phyloP scores from a whole-genome alignment of 2,329 filamentous ascomycete genomes.

The Microcyclosporella mali region DNA sequence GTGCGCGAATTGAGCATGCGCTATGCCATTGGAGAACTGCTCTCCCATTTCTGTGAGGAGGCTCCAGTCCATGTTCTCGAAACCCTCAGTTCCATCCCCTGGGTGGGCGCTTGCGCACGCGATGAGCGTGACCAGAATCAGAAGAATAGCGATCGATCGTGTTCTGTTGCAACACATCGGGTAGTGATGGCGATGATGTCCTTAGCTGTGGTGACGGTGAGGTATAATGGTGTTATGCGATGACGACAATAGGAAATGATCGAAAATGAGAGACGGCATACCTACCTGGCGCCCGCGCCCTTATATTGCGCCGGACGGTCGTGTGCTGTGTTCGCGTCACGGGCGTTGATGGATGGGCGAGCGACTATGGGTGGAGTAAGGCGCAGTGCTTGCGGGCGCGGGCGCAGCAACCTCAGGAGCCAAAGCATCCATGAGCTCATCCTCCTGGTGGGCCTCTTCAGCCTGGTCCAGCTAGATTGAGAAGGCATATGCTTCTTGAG shows the following conservation, averaged over 20 bases:
- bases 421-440: background rate
- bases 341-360: background rate
- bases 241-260: conserved; percentile 2
- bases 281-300: background rate
- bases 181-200: background rate
- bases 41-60: conserved; percentile 2
- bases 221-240: background rate
- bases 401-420: background rate
- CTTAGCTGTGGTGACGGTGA: background rate
- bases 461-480: background rate
- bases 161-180: conserved; percentile 4
- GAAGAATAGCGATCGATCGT: background rate
- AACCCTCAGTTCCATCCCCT: background rate
- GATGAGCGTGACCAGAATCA: conserved; percentile 1
- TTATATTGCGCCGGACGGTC: background rate
- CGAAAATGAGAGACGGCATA: background rate
- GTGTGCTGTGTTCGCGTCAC: conserved; percentile 1
- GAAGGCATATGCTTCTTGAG: conserved; percentile 2
- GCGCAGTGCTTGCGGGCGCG: background rate
- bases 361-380: too few relatives aligned
- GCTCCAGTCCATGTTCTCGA: conserved; percentile 7
- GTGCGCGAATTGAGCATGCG: conserved; percentile 1
- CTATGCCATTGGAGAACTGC: conserved; percentile 5
- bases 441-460: background rate
- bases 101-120: conserved; percentile 4